Conservation (phyloP, 495 filamentous ascomycete species). For the Penicillium coffeae region DNA sequence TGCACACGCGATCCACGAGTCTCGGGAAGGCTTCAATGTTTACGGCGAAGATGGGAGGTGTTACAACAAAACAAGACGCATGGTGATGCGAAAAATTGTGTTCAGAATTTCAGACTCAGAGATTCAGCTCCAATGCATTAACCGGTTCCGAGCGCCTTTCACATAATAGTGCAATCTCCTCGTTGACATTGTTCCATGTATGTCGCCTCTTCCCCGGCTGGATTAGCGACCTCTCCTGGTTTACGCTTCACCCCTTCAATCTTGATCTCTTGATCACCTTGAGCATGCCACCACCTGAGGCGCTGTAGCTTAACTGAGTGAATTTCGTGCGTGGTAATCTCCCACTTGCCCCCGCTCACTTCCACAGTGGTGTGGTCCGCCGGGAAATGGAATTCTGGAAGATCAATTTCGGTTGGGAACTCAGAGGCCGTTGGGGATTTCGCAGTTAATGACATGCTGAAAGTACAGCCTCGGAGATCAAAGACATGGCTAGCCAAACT, state of each 20-base stretch:
- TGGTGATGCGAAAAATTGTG: too few relatives aligned
- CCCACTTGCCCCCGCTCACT: constrained; percentile 85
- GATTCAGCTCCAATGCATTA: too few relatives aligned
- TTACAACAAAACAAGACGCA: too few relatives aligned
- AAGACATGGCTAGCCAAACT: constrained; percentile 66
- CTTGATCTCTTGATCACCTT: constrained; percentile 75
- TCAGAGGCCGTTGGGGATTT: constrained; percentile 49
- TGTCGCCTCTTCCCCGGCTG: constrained; percentile 53
- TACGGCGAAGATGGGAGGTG: neutral
- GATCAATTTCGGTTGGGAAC: constrained; percentile 74
- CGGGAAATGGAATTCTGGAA: constrained; percentile 94
- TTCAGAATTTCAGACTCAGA: too few relatives aligned
- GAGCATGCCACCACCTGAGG: constrained; percentile 86
- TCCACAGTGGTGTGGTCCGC: constrained; percentile 61
- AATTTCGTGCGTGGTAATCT: constrained; percentile 67
- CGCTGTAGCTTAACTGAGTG: constrained; percentile 64
- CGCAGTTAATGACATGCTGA: constrained; percentile 62
- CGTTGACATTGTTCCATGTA: constrained; percentile 60
- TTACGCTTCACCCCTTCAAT: constrained; percentile 70
- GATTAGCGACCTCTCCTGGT: constrained; percentile 34
- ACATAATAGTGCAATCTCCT: constrained; percentile 52
- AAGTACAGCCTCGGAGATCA: constrained; percentile 71
- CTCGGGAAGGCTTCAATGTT: neutral
- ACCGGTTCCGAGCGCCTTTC: constrained; percentile 11
- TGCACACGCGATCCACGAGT: constrained; percentile 12